phyloP scores from a whole-genome alignment of 768 basidiomycete genomes.

The Mycena pura region DNA sequence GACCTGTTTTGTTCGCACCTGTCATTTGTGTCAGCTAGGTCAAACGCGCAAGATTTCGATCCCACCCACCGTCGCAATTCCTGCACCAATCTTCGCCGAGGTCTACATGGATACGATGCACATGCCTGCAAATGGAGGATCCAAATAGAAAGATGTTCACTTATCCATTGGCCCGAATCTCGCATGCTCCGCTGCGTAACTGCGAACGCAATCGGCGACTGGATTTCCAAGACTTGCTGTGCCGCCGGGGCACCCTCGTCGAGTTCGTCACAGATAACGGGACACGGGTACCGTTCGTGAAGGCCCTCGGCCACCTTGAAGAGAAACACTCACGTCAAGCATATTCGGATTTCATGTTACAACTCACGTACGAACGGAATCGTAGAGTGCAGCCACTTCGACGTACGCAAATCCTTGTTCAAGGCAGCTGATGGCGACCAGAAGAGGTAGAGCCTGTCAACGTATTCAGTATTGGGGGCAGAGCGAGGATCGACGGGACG shows the following conservation, averaged over 20 bases:
- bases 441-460: neutral
- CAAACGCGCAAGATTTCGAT: constrained; percentile 25
- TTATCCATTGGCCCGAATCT: neutral
- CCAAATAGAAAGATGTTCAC: constrained; percentile 7
- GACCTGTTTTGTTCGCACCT: constrained; percentile 11
- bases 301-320: constrained; percentile 7
- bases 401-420: neutral
- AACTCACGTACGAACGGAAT: neutral
- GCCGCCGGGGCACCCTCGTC: constrained; percentile 12
- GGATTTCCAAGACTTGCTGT: constrained; percentile 24
- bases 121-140: constrained; percentile 27
- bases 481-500: constrained; percentile 27
- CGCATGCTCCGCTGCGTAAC: neutral
- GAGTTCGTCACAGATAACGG: constrained; percentile 31
- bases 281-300: neutral
- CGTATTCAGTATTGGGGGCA: constrained; percentile 29
- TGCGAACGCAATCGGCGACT: neutral
- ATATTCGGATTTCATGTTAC: constrained; percentile 2
- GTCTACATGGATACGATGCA: constrained; percentile 17
- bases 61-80: constrained; percentile 10
- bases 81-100: constrained; percentile 14
- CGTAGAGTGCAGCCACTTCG: neutral
- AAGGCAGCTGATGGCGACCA: neutral
- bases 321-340: constrained; percentile 9
- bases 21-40: constrained; percentile 31